Percentiles rank a stretch among this genome's conserved stretches.
phyloP scores from a whole-genome alignment of 73 alveolate genomes.

The Tetrahymena thermophila region DNA sequence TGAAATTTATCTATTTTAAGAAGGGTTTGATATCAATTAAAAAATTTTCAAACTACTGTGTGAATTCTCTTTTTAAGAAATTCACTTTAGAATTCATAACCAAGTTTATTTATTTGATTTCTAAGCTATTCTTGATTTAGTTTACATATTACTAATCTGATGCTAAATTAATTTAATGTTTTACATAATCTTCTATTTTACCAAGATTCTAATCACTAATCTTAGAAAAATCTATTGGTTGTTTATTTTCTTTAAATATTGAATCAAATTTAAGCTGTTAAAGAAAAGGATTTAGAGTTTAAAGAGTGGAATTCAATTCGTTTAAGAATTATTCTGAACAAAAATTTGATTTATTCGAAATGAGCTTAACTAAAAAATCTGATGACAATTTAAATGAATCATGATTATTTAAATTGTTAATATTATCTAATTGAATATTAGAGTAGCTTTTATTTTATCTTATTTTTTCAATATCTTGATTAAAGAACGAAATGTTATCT shows the following conservation, averaged over 20 bases:
- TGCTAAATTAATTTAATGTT: not conserved
- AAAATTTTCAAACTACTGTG: not conserved
- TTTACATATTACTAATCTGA: not conserved
- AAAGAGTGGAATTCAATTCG: not conserved
- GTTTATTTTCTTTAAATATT: not conserved
- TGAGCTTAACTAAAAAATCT: not conserved
- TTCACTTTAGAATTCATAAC: not conserved
- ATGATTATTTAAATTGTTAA: too few species aligned
- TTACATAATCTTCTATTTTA: not conserved
- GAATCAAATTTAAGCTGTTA: not conserved
- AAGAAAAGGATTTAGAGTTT: not conserved
- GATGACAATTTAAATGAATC: not conserved
- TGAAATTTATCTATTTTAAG: not conserved
- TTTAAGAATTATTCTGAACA: not conserved
- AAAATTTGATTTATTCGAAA: not conserved
- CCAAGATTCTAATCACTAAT: not conserved
- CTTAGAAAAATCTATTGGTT: not conserved
- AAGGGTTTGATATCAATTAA: not conserved
- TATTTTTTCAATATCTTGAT: not conserved
- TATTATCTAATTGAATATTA: not conserved
- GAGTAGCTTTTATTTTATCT: too few species aligned
- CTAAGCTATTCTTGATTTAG: not conserved
- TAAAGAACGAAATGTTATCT: not conserved
- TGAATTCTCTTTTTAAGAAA: not conserved
- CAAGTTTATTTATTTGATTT: not conserved